Conservation (phyloP, 1,284 basidiomycete species). For the Cutaneotrichosporon sp. region DNA sequence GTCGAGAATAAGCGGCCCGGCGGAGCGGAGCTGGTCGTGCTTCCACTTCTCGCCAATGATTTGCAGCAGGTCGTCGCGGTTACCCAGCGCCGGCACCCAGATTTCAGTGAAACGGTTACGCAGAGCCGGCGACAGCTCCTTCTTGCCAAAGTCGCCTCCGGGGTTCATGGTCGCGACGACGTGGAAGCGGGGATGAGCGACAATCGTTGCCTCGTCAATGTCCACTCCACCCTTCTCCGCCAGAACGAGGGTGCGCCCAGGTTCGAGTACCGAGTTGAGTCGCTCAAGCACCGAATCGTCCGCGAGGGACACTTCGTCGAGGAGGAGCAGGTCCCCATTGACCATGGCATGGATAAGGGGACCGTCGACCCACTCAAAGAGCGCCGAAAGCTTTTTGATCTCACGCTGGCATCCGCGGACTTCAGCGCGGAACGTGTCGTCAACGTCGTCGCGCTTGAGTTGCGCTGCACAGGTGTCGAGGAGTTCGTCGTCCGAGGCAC, state of each 20-base stretch:
- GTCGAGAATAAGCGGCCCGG: constrained; percentile 65
- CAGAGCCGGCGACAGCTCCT: constrained; percentile 93
- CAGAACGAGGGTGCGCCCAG: constrained; percentile 79
- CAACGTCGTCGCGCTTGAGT: constrained; percentile 7
- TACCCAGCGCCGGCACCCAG: constrained; percentile 88
- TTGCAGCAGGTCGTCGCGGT: constrained; percentile 67
- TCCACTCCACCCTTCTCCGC: constrained; percentile 84
- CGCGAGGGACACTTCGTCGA: constrained; percentile 96
- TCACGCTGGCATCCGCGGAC: constrained; percentile 23
- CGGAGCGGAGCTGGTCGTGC: constrained; percentile 55
- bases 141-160: constrained; percentile 98
- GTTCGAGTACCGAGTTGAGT: constrained; percentile 93
- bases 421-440: constrained; percentile 15
- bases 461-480: constrained; percentile 3
- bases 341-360: constrained; percentile 91
- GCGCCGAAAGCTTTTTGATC: constrained; percentile 56
- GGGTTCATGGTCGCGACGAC: constrained; percentile 99
- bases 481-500: constrained; percentile 30
- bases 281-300: constrained; percentile 98
- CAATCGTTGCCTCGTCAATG: constrained; percentile 62
- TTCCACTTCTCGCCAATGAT: constrained; percentile 75
- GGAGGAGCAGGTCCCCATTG: constrained; percentile 74
- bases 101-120: constrained; percentile 99
- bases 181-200: constrained; percentile 68
- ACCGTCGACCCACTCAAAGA: constrained; percentile 97